phyloP scores from a whole-genome alignment of 2,329 filamentous ascomycete genomes.

The Neonectria neomacrospora region DNA sequence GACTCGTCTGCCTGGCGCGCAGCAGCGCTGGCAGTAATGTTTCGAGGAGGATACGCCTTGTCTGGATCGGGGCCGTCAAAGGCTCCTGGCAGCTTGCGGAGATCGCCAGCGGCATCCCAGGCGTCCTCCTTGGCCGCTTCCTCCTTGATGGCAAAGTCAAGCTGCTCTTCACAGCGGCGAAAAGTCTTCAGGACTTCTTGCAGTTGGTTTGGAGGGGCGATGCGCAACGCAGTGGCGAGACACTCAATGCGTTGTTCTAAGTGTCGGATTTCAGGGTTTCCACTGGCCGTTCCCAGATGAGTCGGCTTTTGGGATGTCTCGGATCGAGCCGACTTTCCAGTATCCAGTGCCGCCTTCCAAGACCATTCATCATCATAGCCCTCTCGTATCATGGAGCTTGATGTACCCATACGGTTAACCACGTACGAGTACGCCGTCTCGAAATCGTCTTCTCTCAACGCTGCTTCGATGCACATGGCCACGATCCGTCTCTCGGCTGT shows the following conservation, averaged over 20 bases:
- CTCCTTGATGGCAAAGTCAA: conserved; percentile 71
- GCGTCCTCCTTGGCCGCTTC: conserved; percentile 76
- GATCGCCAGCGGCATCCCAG: conserved; percentile 75
- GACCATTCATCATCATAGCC: conserved; percentile 70
- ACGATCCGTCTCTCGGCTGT: conserved; percentile 74
- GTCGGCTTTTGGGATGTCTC: conserved; percentile 64
- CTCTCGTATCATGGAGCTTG: conserved; percentile 20
- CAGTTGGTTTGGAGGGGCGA: conserved; percentile 76
- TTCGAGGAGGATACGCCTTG: conserved; percentile 45
- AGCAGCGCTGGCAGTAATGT: conserved; percentile 49
- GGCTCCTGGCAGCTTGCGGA: conserved; percentile 65
- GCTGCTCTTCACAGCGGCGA: conserved; percentile 81
- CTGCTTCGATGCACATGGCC: conserved; percentile 83
- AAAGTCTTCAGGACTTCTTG: conserved; percentile 81
- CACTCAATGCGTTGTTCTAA: conserved; percentile 86
- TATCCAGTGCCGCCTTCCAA: conserved; percentile 81
- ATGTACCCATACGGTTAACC: conserved; percentile 70
- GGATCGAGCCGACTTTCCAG: conserved; percentile 77
- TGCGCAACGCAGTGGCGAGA: conserved; percentile 77
- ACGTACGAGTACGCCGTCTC: conserved; percentile 90
- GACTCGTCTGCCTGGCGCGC: conserved; percentile 61
- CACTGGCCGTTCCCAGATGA: conserved; percentile 68
- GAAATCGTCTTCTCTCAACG: conserved; percentile 81
- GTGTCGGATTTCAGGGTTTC: conserved; percentile 73
- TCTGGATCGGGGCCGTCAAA: conserved; percentile 54